Base-by-base conservation (phyloP, 768 basidiomycete genomes). In the Gautieria morchelliformis region DNA sequence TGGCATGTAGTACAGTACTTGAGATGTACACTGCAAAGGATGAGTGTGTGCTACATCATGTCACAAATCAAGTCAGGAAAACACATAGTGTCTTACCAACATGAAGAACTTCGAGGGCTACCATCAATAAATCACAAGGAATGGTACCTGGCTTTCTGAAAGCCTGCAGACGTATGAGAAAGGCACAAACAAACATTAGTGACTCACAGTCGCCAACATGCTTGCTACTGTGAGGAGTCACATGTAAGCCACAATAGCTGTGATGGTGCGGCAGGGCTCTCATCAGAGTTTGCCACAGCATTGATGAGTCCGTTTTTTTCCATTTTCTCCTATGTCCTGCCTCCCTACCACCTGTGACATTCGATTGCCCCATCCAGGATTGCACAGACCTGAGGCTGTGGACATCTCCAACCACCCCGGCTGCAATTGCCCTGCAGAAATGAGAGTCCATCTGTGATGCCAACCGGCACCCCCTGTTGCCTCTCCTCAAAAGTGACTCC, bases 1-100 rank as follows among this genome's bases (percentile, higher is more conserved):
- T 82, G 81, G 70, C 95, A 99, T 12, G 93, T 97, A 33, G 85
- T 80, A 67, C 95, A 99, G 64, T 92, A 97, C 70, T 95, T 96
- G 56, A 92, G 87, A 10, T 87, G 84, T 37, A 95, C 89, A 30
- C 93, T 94, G 65, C 50, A 44, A 27, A 58, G 22, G 46, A 52
- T 14, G 40, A 40, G 41, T 20, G 37, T 30, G 24, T 54, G 41
- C 20, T 49, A 17, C 58, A 56, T 54, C 41, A 50, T 49, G 20
- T 33, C 48, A 22, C 22, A 27, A 8, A 15, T 19, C 12, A 41
- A 8, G 14, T 19, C 12, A 41, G 19, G 19, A 8, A 57, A 44
- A 76, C 88, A 72, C 66, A 93, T 91, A 79, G 74, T 62, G 89
- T 89, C 15, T 77, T 67, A 17, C 89, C 80, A 44, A 97, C 84